These are phyloP conservation scores for Stephania cephalantha DNA, from an alignment of 164 flowering plant species.

Conservation along the genomic window DNA sequence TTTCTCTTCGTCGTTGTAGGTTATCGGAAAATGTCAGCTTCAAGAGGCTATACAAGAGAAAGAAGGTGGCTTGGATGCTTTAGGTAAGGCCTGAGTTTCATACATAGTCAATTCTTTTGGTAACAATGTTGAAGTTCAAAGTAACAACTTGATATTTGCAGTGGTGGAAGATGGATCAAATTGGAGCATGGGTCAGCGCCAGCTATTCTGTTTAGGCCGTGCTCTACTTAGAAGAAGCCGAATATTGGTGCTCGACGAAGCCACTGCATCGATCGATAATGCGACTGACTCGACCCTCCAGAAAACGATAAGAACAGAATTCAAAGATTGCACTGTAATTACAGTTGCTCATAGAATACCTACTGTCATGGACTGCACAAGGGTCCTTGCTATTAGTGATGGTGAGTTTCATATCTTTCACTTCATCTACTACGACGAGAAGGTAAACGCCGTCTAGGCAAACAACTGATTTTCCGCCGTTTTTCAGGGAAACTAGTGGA, in stretches of 20 bases:
- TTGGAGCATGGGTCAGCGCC: slow-evolving; percentile 78
- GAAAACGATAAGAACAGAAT: slow-evolving; percentile 51
- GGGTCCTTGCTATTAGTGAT: slow-evolving; percentile 53
- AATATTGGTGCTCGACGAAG: slow-evolving; percentile 71
- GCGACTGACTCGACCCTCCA: slow-evolving; percentile 55
- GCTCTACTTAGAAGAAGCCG: slow-evolving; percentile 49
- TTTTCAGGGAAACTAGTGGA: slow-evolving; percentile 61
- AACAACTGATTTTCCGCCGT: background rate
- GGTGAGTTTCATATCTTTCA: slow-evolving; percentile 23
- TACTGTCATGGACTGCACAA: slow-evolving; percentile 70
- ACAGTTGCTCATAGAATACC: slow-evolving; percentile 72
- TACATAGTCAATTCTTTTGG: no score
- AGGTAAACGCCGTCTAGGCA: background rate
- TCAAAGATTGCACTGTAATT: slow-evolving; percentile 50
- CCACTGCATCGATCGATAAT: slow-evolving; percentile 67
- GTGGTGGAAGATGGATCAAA: slow-evolving; percentile 64
- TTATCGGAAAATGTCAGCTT: slow-evolving; percentile 63
- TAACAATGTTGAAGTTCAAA: no score
- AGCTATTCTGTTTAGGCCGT: slow-evolving; percentile 64
- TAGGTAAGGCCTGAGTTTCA: slow-evolving; percentile 28
- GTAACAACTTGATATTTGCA: slow-evolving; percentile 5
- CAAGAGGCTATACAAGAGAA: slow-evolving; percentile 47
- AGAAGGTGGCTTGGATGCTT: slow-evolving; percentile 41
- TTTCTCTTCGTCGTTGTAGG: slow-evolving; percentile 25
- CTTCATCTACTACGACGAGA: background rate